Conservation (phyloP, 1,139 yeast genomes). For the Kazachstania sp. region DNA sequence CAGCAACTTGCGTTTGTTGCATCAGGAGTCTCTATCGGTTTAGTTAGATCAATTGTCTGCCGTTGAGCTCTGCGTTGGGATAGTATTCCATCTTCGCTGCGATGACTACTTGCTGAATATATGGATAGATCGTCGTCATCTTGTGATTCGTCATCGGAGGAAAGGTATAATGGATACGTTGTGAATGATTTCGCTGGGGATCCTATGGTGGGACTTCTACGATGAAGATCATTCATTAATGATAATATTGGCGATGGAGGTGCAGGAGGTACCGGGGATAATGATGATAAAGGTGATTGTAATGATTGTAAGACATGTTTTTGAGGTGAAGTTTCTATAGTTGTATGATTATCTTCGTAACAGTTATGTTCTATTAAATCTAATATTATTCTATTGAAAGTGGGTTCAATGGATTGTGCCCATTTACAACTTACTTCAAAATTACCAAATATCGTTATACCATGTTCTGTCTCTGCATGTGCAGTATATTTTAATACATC, state of each 20-base stretch:
- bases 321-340: neutral
- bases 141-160: neutral
- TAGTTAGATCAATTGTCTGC: neutral
- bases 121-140: neutral
- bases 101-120: neutral
- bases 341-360: slow-evolving; percentile 17
- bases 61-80: neutral
- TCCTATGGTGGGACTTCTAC: neutral
- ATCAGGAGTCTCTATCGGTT: neutral
- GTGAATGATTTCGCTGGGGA: neutral
- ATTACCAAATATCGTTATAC: slow-evolving; percentile 26
- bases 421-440: slow-evolving; percentile 31
- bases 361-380: slow-evolving; percentile 28
- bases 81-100: neutral
- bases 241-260: neutral
- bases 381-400: slow-evolving; percentile 25
- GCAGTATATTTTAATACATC: slow-evolving; percentile 23
- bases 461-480: slow-evolving; percentile 17
- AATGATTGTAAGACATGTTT: neutral
- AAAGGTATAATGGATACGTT: neutral
- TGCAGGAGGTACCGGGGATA: neutral
- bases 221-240: neutral
- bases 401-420: slow-evolving; percentile 26
- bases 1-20: neutral
- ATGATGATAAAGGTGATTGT: neutral